Evolutionary conservation across 495 filamentous ascomycete species (phyloP).

Genomic region (Neurospora sp.): DNA sequence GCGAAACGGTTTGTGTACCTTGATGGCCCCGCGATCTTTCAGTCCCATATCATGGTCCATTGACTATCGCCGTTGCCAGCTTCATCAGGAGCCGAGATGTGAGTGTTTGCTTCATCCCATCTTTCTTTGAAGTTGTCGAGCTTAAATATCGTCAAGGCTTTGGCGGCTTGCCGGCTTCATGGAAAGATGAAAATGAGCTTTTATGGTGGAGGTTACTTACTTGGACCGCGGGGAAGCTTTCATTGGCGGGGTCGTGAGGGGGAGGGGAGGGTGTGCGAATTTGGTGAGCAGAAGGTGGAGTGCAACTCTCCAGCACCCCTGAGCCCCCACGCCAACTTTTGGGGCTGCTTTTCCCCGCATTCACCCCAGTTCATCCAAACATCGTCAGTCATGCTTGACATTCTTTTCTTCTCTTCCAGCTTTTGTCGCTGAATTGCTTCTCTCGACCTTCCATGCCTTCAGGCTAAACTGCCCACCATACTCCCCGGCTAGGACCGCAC

Average conservation of each 20-base stretch:
- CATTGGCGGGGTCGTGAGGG: not conserved
- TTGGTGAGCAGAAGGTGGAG: not conserved
- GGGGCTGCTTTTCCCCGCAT: not conserved
- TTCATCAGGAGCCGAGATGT: not conserved
- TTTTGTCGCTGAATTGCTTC: not conserved
- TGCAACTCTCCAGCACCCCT: not conserved
- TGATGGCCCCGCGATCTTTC: not conserved
- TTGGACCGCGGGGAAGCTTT: not conserved
- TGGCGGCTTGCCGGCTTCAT: not conserved
- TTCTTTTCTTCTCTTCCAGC: not conserved
- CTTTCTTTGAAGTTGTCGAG: not conserved
- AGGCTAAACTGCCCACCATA: not conserved
- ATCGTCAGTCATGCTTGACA: not conserved
- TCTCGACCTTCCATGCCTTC: not conserved
- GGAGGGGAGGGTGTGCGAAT: not conserved
- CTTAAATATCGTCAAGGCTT: not conserved
- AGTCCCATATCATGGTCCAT: not conserved
- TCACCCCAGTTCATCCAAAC: not conserved
- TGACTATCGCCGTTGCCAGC: not conserved
- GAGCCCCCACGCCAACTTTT: not conserved
- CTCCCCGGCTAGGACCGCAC: not conserved
- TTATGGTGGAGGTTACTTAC: not conserved
- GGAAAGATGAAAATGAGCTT: not conserved
- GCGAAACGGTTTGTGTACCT: not conserved
- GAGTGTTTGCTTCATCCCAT: not conserved